Base-by-base conservation (phyloP, 805 yeast genomes). In the Jamesozyma hellenica region DNA sequence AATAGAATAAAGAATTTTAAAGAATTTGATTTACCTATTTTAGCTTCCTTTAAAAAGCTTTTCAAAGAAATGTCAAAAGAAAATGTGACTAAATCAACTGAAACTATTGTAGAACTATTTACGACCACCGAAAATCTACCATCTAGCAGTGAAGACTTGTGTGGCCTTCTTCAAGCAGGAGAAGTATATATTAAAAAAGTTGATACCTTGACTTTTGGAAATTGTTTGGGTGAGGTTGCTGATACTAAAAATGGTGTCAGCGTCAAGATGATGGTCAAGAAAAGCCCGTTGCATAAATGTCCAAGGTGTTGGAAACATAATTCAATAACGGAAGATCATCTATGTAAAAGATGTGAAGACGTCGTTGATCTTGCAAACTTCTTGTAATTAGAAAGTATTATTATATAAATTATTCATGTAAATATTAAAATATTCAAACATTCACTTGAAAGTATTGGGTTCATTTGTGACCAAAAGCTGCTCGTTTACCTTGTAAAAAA, bases 271-370 rank as follows among this genome's bases (percentile, higher is more conserved):
- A 45, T 56, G 2, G 70, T 81, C 2, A 60, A 67, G 7, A 66
- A 39, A 30, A 55, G 62, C 32, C 42, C 56, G 0, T 53, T 65
- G 2, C 62, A 63, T 38, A 87, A 87, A 52, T 92, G 98, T 57
- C 95, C 95, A 6, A 72, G 98, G 56, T 92, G 98, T 62, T 92
- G 98, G 98, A 84, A 84, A 52, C 77, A 63, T 54, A 74, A 73
- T 7, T 66, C 94, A 0, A 59, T 52, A 0, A 49, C 45, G 0
- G 76, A 70, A 28, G 75, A 75, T 10, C 58, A 57, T 1, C 63
- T 87, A 23, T 90, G 98, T 58, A 32, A 39, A 1, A 72, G 92
- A 48, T 90, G 97, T 63, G 66, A 63, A 3, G 61, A 61, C 5
- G 72, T 60, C 8, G 44, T 56, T 10, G 29, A 23, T 11, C 18